Evolutionary conservation across 2,329 filamentous ascomycete species (phyloP).

Genomic region (Esteya vermicola): DNA sequence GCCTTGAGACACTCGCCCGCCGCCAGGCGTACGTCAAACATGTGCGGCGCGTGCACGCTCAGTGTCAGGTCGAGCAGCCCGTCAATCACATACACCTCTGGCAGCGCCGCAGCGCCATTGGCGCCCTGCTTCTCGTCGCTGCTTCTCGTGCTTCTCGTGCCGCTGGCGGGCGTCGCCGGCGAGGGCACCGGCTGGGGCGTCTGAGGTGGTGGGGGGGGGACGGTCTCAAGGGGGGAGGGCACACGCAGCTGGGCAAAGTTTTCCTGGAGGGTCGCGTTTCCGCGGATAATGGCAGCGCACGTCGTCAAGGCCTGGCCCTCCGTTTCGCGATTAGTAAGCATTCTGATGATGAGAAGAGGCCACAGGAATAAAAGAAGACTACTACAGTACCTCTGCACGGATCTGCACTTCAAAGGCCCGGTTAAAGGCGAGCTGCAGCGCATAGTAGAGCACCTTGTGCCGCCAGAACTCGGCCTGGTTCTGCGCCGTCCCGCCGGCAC

Average conservation of each 20-base stretch:
- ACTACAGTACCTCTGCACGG: conserved; percentile 70
- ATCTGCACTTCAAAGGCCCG: conserved; percentile 59
- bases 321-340: too few species aligned
- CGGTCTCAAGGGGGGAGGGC: conserved; percentile 35
- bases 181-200: too few species aligned
- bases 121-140: conserved; percentile 13
- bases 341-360: too few species aligned
- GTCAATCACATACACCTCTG: conserved; percentile 79
- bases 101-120: conserved; percentile 28
- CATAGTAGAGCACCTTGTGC: conserved; percentile 62
- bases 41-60: conserved; percentile 46
- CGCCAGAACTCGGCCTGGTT: conserved; percentile 84
- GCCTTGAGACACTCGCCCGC: conserved; percentile 86
- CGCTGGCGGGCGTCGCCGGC: too few species aligned
- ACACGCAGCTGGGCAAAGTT: conserved; percentile 80
- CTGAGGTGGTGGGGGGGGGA: conserved; percentile 8
- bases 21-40: conserved; percentile 70
- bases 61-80: conserved; percentile 75
- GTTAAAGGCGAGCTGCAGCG: conserved; percentile 72
- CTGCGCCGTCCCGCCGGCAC: conserved; percentile 64
- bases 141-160: too few species aligned
- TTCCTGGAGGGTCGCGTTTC: conserved; percentile 69
- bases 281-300: conserved; percentile 78
- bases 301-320: conserved; percentile 74
- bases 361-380: too few species aligned